These are phyloP conservation scores for Fusarium sp. DNA, from an alignment of 2,329 filamentous ascomycete species.

Conservation along the genomic window DNA sequence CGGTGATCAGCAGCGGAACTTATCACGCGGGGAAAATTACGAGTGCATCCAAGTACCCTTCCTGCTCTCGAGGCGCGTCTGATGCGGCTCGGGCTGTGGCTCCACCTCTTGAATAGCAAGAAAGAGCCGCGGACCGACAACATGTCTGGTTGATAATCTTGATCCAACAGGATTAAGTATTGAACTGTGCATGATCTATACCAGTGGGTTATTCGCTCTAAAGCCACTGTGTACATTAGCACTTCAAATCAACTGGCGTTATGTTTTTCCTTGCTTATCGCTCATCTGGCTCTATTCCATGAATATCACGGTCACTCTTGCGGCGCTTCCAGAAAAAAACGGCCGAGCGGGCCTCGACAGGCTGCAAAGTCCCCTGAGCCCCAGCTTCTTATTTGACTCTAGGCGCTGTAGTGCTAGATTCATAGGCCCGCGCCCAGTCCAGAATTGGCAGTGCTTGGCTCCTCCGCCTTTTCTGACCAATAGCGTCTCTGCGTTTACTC, in stretches of 20 bases:
- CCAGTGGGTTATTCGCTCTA: background rate
- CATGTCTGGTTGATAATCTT: constrained; percentile 22
- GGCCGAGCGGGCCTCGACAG: background rate
- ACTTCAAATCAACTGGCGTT: background rate
- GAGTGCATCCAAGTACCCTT: constrained; percentile 27
- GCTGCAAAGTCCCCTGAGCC: constrained; percentile 18
- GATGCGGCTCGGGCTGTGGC: constrained; percentile 43
- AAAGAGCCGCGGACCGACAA: constrained; percentile 42
- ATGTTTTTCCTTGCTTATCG: background rate
- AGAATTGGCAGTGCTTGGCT: constrained; percentile 2
- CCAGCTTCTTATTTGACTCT: constrained; percentile 20
- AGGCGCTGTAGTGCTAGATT: constrained; percentile 22
- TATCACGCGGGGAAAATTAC: constrained; percentile 11
- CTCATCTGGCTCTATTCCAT: background rate
- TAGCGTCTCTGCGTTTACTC: constrained; percentile 12
- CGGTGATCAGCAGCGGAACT: constrained; percentile 36
- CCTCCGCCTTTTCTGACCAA: constrained; percentile 26
- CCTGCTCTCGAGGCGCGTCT: constrained; percentile 26
- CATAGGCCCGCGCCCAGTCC: constrained; percentile 8
- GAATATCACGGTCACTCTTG: background rate
- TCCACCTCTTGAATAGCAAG: constrained; percentile 22
- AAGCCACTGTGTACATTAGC: background rate
- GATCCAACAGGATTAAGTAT: background rate
- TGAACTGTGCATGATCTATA: background rate
- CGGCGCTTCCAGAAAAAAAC: constrained; percentile 22